These are phyloP conservation scores for Chalara sp. DNA, from an alignment of 2,329 filamentous ascomycete genomes.

Conservation along the genomic window DNA sequence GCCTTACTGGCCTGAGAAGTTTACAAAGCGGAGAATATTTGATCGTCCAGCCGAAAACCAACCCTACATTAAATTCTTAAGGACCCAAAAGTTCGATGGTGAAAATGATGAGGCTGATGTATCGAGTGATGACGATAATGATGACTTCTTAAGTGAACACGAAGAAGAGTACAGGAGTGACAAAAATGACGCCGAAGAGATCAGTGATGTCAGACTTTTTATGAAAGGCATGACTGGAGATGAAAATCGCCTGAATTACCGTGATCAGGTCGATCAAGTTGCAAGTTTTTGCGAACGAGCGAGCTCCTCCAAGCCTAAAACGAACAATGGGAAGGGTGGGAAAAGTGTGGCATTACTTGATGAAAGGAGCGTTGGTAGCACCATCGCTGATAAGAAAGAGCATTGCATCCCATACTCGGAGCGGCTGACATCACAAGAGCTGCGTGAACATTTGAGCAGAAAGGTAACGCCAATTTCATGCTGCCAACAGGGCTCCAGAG, in stretches of 20 bases:
- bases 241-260: background rate
- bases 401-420: background rate
- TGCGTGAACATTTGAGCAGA: background rate
- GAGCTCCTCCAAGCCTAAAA: too few relatives aligned
- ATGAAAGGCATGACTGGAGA: slow-evolving; percentile 5
- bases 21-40: background rate
- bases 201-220: slow-evolving; percentile 2
- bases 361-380: background rate
- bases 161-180: too few relatives aligned
- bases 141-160: too few relatives aligned
- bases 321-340: background rate
- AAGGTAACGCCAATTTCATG: background rate
- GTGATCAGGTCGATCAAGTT: slow-evolving; percentile 6
- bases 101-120: background rate
- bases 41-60: background rate
- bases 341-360: slow-evolving; percentile 5
- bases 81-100: background rate
- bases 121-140: too few relatives aligned
- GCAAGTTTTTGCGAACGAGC: background rate
- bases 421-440: background rate
- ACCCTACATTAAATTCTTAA: background rate
- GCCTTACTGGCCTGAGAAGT: background rate
- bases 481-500: slow-evolving; percentile 2
- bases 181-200: background rate
- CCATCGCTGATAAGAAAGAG: background rate